Evolutionary conservation across 352 stramenopile genomes (phyloP), one percentile per base, ranked within the genome.

Genomic region (Globisporangium uncinulatum): DNA sequence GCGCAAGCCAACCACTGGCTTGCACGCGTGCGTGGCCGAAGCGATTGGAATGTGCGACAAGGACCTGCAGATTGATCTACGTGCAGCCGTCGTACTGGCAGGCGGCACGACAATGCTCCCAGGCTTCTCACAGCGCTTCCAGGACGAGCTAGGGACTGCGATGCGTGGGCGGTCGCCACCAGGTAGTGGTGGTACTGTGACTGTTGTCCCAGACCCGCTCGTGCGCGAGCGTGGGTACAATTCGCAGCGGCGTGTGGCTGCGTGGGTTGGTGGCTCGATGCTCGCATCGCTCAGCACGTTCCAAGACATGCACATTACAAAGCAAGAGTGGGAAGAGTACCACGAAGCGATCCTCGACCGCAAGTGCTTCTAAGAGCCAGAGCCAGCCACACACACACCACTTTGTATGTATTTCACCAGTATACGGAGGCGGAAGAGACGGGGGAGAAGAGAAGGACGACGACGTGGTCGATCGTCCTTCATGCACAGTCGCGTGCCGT

Each of bases 211-310:
- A 14, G 79, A 96, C 53, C 54, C 81, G 14, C 62, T 80, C 4
- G 69, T 79, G 29, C 75, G 86, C 17, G 86, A 96, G 64, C 77
- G 83, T 9, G 86, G 87, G 24, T 96, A 96, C 66, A 96, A 93
- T 43, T 77, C 79, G 17, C 86, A 97, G 48, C 75, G 89, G 4
- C 82, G 79, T 45, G 77, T 95, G 39, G 88, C 89, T 0, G 77
- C 87, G 39, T 97, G 89, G 89, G 81, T 97, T 42, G 89, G 87
- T 20, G 89, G 89, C 17, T 95, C 83, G 32, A 94, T 97, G 70
- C 84, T 97, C 43, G 89, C 82, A 11, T 95, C 83, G 14, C 66
- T 97, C 7, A 57, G 86, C 17, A 96, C 89, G 20, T 97, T 96
- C 59, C 83, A 76, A 6, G 78, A 95, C 42, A 87, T 95, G 49